Evolutionary conservation across 2,329 filamentous ascomycete genomes (phyloP), one percentile per base, ranked within the genome.

Genomic region (Balansia obtecta): DNA sequence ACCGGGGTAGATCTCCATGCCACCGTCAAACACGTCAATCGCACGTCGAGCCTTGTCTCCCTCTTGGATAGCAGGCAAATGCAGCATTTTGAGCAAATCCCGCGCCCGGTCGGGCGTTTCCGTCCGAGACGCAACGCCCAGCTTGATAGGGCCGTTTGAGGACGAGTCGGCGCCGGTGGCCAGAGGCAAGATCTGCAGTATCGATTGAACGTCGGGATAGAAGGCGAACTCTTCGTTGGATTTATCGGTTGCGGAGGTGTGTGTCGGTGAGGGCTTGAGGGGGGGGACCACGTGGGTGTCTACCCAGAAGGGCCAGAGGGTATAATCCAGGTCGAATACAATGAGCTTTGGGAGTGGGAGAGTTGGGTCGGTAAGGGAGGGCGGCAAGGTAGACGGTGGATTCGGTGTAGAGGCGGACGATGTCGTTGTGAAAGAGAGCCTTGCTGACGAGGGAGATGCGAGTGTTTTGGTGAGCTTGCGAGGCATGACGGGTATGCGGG

Each of bases 281-380:
- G 89, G 90, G 7, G 82, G 77, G 22, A 81, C 80, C 59, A 93
- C 85, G 68, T 96, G 90, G 3, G 89, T 95, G 71, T 97, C 93
- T 1, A 95, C 84, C 91, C 91, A 97, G 70, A 96, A 96, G 4
- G 90, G 89, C 93, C 91, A 97, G n/a, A 97, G 76, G 0, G 93
- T 97, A 74, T 96, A 97, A 74, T 97, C 91, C 55, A 97, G 80
- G 66, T 97, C 93, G 70, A 97, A 96, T 55, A 93, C 86, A 59
- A 97, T 77, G 57, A 95, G 76, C 54, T 83, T 82, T 0, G 90
- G 90, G 1, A 95, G 77, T 0, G 88, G 86, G 0, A 82, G 77
- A 13, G 58, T 48, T 41, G 80, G 68, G 65, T 79, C 73, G 56
- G 64, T 60, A 38, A 79, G 71, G 57, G 73, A 70, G 20, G 63